Base-by-base conservation (phyloP, 768 basidiomycete species). In the Pulveroboletus sp. region DNA sequence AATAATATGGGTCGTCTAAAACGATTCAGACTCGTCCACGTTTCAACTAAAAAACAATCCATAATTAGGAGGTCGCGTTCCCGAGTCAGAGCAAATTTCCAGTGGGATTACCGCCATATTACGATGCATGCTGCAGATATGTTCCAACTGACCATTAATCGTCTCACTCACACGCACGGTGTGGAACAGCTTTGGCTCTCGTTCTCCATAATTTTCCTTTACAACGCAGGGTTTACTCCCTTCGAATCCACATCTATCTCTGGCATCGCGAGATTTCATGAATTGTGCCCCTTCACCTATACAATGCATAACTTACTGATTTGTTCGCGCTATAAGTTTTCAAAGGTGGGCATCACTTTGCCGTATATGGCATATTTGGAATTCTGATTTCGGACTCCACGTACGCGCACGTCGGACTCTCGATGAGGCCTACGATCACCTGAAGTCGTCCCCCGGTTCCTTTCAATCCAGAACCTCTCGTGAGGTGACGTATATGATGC, bases 71-170 rank as follows among this genome's bases (percentile, higher is more conserved):
- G 77, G 59, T 84, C 76, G 63, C 87, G 77, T 58, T 85, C 75
- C 40, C 76, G 73, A 27, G 82, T 81, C 26, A 91, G 73, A 50
- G 72, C 67, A 14, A 93, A 85, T 79, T 59, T 83, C 78, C 90
- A 6, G 85, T 85, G 5, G 85, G 86, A 63, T 92, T 91, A 52
- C 83, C 83, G 29, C 90, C 89, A 54, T 83, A 82, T 80, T 84
- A 49, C 9, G 27, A 45, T 36, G 17, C 13, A 10, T 5, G 38
- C 47, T 43, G 22, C 20, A 24, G 48, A 43, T 47, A 34, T 43
- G 24, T 35, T 43, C 14, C 42, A 22, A 36, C 22, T 17, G 34
- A 24, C 16, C 17, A 12, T n/a, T 17, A 17, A 30, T 22, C 26
- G 6, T 23, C 26, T 16, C 19, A 17, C 75, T 38, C 62, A 82